Conservation (phyloP, 176 grass and related monocot genomes). For the Juncus effusus region DNA sequence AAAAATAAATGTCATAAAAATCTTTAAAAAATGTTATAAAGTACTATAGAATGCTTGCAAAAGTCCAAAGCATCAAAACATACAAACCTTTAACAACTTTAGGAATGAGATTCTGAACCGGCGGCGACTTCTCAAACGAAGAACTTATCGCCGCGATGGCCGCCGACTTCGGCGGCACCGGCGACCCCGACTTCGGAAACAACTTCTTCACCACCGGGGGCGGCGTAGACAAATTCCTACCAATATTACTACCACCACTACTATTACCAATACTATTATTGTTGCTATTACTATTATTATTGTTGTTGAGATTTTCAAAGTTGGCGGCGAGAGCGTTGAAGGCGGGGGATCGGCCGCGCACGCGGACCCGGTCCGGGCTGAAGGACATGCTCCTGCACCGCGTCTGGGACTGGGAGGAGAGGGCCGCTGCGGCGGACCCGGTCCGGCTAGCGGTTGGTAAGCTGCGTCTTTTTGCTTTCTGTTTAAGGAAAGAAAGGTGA, state of each 20-base stretch:
- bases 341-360: constrained; percentile 90
- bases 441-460: constrained; percentile 65
- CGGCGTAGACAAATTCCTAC: constrained; percentile 89
- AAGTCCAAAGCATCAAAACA: neutral
- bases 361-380: constrained; percentile 87
- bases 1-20: neutral
- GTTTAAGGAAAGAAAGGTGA: neutral
- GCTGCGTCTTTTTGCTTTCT: constrained; percentile 91
- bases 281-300: no score
- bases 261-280: no score
- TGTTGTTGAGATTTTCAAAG: constrained; percentile 72
- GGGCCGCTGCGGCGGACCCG: constrained; percentile 76
- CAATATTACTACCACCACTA: no score
- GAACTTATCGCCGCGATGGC: constrained; percentile 62
- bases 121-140: constrained; percentile 65
- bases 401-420: constrained; percentile 77
- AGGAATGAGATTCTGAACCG: constrained; percentile 79
- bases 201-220: constrained; percentile 71
- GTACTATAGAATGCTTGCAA: constrained; percentile 5
- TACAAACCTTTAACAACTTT: constrained; percentile 89
- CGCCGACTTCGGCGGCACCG: constrained; percentile 45
- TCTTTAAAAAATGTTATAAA: neutral
- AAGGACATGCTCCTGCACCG: constrained; percentile 96
- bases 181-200: constrained; percentile 41
- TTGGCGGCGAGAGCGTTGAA: constrained; percentile 95